Conservation (phyloP, 768 basidiomycete species). For the Termitomyces sp. region DNA sequence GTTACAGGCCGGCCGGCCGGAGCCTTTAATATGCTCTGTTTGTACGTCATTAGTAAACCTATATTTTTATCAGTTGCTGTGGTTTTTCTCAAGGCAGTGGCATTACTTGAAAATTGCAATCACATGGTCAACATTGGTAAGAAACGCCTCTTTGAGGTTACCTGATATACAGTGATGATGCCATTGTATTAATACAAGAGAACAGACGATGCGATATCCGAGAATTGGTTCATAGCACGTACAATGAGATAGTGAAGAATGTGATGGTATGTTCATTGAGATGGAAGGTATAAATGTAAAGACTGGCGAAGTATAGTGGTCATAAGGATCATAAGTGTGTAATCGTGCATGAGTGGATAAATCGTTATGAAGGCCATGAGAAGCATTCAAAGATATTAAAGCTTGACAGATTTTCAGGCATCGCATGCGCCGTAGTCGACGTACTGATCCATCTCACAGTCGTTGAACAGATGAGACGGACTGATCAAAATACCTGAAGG, state of each 20-base stretch:
- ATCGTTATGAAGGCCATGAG: not conserved
- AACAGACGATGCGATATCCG: not conserved
- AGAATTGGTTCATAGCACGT: not conserved
- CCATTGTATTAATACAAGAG: not conserved
- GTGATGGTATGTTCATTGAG: too few relatives aligned
- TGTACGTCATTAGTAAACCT: too few relatives aligned
- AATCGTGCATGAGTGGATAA: not conserved
- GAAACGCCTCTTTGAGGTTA: too few relatives aligned
- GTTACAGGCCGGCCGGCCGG: not conserved
- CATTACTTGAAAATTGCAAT: too few relatives aligned
- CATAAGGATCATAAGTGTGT: not conserved
- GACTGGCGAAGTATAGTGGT: not conserved
- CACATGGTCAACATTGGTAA: too few relatives aligned
- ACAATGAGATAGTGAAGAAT: not conserved
- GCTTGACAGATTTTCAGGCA: not conserved
- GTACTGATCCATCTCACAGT: conserved; percentile 12
- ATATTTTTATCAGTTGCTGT: not conserved
- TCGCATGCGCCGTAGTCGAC: conserved; percentile 9
- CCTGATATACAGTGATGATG: not conserved
- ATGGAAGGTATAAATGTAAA: not conserved
- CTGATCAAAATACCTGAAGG: not conserved
- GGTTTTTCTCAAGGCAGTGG: not conserved
- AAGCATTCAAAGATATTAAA: not conserved
- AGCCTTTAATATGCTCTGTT: too few relatives aligned
- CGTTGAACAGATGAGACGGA: not conserved